Conservation (phyloP, 192 early-diverging fungal species). For the Entophlyctis luteolus region DNA sequence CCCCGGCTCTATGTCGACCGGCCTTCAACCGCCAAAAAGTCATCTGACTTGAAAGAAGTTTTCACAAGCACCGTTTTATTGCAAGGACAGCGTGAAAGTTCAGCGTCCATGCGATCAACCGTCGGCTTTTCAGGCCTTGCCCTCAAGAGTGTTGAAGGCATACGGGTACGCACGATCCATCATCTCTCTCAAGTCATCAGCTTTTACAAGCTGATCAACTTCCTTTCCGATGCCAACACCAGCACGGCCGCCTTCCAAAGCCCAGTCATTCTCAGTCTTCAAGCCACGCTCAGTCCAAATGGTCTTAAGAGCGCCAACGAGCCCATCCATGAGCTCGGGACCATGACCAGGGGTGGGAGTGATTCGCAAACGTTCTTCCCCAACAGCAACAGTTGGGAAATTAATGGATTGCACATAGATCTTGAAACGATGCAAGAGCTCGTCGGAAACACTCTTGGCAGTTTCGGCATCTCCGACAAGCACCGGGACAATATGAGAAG, state of each 20-base stretch:
- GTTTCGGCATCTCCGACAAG: conserved; percentile 94
- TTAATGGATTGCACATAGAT: conserved; percentile 99
- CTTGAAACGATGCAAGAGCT: conserved; percentile 79
- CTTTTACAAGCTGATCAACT: conserved; percentile 40
- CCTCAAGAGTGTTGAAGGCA: conserved; percentile 17
- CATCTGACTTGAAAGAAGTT: too few relatives aligned
- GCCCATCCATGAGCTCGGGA: conserved; percentile 70
- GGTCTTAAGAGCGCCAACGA: conserved; percentile 76
- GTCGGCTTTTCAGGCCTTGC: conserved; percentile 13
- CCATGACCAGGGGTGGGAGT: conserved; percentile 96
- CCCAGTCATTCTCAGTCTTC: conserved; percentile 84
- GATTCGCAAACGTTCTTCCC: conserved; percentile 95
- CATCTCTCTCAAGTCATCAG: conserved; percentile 23
- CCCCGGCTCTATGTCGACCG: too few relatives aligned
- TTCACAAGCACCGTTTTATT: too few relatives aligned
- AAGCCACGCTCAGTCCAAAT: conserved; percentile 88
- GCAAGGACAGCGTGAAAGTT: too few relatives aligned
- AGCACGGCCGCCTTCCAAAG: conserved; percentile 73
- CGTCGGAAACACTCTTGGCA: conserved; percentile 89
- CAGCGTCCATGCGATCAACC: too few relatives aligned
- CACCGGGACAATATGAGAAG: conserved; percentile 98
- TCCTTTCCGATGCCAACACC: conserved; percentile 67
- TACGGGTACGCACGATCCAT: conserved; percentile 26
- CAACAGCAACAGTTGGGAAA: conserved; percentile 91
- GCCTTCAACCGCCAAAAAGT: too few relatives aligned